Base-by-base conservation (phyloP, 192 early-diverging fungal species). In the Coemansia sp. region DNA sequence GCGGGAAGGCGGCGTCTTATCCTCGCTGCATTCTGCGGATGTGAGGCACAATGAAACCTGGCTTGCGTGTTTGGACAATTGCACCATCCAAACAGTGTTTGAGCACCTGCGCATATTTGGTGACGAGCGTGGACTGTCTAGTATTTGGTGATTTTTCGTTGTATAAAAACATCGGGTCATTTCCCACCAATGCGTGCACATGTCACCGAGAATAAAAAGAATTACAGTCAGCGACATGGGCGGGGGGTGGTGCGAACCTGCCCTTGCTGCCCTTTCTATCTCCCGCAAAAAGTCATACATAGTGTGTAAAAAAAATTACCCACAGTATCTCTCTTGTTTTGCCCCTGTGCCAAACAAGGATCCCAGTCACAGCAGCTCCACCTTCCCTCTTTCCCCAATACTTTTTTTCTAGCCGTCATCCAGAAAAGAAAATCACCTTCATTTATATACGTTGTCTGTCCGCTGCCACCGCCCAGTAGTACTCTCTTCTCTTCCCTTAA, bases 161-260 rank as follows among this genome's bases (percentile, higher is more conserved):
- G 48, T 50, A 23, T 9, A 50, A 50, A 50, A 23, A 33, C 9
- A 29, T 2, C n/a, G 14, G 54, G 33, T 34, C 32, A 14, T 56
- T 35, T 56, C 54, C 22, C 17, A 23, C 54, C 54, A 56, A 56
- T 56, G 34, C 54, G 34, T 35, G 54, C 54, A 56, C 54, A 56
- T 56, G 54, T 15, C 54, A 34, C 2, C 32, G 54, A 11, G 4
- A 56, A 35, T 5, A 1, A 35, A 6, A 29, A 54, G 8, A 56
- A 56, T 56, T 56, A 56, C 54, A 56, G 54, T 56, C 54, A 56
- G 54, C 54, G 54, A 52, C 19, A 52, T 25, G 22, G 20, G 11
- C 4, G 13, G 50, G 50, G 50, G 54, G 32, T 34, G 32, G 32
- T 17, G 32, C 6, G 10, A 35, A 50, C 19, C 20, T 11, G 23